Evolutionary conservation across 352 stramenopile genomes (phyloP).

Genomic region (Globisporangium apiculatum): DNA sequence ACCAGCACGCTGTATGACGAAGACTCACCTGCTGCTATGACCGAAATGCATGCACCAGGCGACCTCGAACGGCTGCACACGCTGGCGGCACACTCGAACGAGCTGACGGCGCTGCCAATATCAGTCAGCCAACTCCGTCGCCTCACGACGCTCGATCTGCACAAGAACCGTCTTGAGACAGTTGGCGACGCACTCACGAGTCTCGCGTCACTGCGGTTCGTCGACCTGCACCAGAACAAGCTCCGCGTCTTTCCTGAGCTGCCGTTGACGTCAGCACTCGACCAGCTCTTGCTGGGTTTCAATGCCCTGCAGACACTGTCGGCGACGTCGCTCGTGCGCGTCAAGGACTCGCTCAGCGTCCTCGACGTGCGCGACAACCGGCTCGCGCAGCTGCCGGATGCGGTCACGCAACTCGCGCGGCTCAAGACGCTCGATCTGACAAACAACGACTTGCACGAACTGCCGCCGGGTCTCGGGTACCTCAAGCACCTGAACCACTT

Average conservation of each 20-base stretch:
- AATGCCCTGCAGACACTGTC: slow-evolving; percentile 51
- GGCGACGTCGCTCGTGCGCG: slow-evolving; percentile 32
- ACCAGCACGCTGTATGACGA: no score
- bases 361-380: slow-evolving; percentile 81
- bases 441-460: slow-evolving; percentile 78
- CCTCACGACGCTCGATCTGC: slow-evolving; percentile 56
- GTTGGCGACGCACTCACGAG: slow-evolving; percentile 25
- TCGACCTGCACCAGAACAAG: slow-evolving; percentile 76
- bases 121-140: slow-evolving; percentile 37
- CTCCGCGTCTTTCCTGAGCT: slow-evolving; percentile 52
- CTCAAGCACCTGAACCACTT: slow-evolving; percentile 71
- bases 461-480: slow-evolving; percentile 65
- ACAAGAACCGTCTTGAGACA: slow-evolving; percentile 56
- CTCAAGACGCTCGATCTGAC: slow-evolving; percentile 78
- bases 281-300: slow-evolving; percentile 73
- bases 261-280: slow-evolving; percentile 34
- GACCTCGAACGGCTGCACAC: slow-evolving; percentile 42
- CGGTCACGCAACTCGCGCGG: slow-evolving; percentile 50
- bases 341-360: slow-evolving; percentile 62
- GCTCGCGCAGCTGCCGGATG: slow-evolving; percentile 41
- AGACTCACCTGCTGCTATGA: no score
- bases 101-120: slow-evolving; percentile 39
- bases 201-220: slow-evolving; percentile 35
- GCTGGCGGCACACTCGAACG: slow-evolving; percentile 54
- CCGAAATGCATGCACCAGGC: slow-evolving; percentile 7